Conservation (phyloP, 108 stramenopile species). For the Chaetoceros tenuissimus region DNA sequence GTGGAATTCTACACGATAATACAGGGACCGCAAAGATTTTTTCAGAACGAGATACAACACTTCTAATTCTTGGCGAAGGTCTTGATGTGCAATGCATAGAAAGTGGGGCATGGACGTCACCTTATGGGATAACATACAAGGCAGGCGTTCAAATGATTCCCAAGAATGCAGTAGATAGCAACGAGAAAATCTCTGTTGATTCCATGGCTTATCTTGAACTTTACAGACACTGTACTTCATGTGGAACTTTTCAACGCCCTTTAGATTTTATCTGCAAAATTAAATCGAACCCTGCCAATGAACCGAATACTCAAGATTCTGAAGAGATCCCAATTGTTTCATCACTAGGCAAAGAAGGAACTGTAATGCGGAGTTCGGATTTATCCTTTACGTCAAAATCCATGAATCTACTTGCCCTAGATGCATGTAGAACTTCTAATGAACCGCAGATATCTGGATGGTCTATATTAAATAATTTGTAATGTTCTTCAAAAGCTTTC, state of each 20-base stretch:
- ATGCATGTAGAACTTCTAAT: too few species aligned
- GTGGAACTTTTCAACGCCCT: neutral
- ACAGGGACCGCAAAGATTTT: conserved; percentile 77
- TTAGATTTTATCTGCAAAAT: neutral
- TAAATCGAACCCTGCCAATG: neutral
- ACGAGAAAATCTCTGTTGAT: neutral
- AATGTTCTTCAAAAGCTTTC: too few species aligned
- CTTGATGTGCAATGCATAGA: conserved; percentile 38
- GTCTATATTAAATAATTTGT: too few species aligned
- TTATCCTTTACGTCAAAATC: too few species aligned
- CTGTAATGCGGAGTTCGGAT: neutral
- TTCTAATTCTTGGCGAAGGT: conserved; percentile 39
- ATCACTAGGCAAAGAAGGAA: neutral
- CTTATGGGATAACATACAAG: conserved; percentile 13
- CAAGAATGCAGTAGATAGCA: neutral
- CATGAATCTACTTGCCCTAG: too few species aligned
- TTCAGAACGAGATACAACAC: conserved; percentile 73
- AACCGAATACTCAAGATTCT: neutral
- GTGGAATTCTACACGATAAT: conserved; percentile 71
- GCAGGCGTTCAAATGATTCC: neutral
- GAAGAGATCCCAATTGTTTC: neutral
- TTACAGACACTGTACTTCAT: neutral
- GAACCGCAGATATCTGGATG: too few species aligned
- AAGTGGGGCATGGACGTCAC: conserved; percentile 46
- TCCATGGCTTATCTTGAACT: neutral